These are phyloP conservation scores for Teunomyces stri DNA, from an alignment of 805 yeast genomes.

Conservation along the genomic window DNA sequence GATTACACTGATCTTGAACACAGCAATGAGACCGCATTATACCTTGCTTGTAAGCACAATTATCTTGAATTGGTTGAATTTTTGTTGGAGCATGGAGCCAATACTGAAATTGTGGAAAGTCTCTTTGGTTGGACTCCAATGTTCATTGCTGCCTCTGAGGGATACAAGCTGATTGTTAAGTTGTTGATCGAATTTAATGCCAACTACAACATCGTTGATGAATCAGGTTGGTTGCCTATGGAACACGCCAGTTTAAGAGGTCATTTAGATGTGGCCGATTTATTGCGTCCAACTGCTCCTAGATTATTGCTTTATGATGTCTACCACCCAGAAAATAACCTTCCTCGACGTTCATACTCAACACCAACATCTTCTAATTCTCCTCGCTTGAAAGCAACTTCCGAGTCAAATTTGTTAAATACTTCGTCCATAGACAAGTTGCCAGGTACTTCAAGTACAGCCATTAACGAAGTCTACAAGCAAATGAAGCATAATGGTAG, in stretches of 20 bases:
- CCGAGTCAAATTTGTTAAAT: slow-evolving; percentile 9
- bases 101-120: slow-evolving; percentile 70
- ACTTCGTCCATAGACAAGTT: slow-evolving; percentile 37
- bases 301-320: slow-evolving; percentile 35
- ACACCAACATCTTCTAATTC: slow-evolving; percentile 8
- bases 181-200: slow-evolving; percentile 55
- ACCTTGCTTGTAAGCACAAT: slow-evolving; percentile 70
- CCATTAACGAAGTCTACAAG: slow-evolving; percentile 38
- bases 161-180: slow-evolving; percentile 56
- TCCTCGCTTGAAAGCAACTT: neutral
- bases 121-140: slow-evolving; percentile 94
- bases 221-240: slow-evolving; percentile 96
- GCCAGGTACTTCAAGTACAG: slow-evolving; percentile 31
- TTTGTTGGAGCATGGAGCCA: slow-evolving; percentile 59
- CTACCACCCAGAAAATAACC: slow-evolving; percentile 34
- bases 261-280: slow-evolving; percentile 65
- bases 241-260: slow-evolving; percentile 94
- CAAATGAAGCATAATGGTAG: slow-evolving; percentile 32
- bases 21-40: slow-evolving; percentile 75
- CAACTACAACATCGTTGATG: slow-evolving; percentile 57
- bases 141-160: slow-evolving; percentile 87
- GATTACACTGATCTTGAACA: slow-evolving; percentile 59
- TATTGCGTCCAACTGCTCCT: slow-evolving; percentile 50
- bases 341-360: slow-evolving; percentile 16
- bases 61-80: slow-evolving; percentile 50